These are phyloP conservation scores for Boletus subcaerulescens DNA, from an alignment of 768 basidiomycete species.

Conservation along the genomic window DNA sequence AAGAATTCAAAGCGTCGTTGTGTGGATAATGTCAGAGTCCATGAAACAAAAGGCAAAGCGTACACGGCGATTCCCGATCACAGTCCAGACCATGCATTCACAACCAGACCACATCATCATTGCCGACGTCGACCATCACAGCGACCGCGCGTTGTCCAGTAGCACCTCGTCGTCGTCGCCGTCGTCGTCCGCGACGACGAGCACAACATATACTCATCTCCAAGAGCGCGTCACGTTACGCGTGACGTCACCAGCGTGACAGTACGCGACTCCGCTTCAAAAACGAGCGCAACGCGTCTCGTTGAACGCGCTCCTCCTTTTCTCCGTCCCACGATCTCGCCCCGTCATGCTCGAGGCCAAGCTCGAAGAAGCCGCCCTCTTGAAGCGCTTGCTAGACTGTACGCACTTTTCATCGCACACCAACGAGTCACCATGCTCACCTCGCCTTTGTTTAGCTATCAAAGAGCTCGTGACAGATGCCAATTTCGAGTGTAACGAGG, in stretches of 20 bases:
- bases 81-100: conserved; percentile 3
- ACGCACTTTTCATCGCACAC: conserved; percentile 21
- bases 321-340: conserved; percentile 4
- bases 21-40: not conserved
- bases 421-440: not conserved
- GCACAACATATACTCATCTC: too few relatives aligned
- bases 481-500: conserved; percentile 96
- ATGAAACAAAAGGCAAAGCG: not conserved
- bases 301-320: conserved; percentile 14
- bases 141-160: not conserved
- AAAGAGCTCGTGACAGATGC: conserved; percentile 97
- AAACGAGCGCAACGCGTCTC: conserved; percentile 30
- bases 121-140: not conserved
- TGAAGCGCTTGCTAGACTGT: conserved; percentile 96
- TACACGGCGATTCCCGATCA: conserved; percentile 11
- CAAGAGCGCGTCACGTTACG: conserved; percentile 17
- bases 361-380: conserved; percentile 77
- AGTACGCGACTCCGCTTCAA: conserved; percentile 36
- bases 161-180: not conserved
- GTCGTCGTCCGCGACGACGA: conserved; percentile 1
- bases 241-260: conserved; percentile 31
- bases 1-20: too few relatives aligned
- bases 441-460: conserved; percentile 58
- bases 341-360: conserved; percentile 83
- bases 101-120: not conserved